Base-by-base conservation (phyloP, 2,329 filamentous ascomycete genomes). In the Fonsecaea pedrosoi region DNA sequence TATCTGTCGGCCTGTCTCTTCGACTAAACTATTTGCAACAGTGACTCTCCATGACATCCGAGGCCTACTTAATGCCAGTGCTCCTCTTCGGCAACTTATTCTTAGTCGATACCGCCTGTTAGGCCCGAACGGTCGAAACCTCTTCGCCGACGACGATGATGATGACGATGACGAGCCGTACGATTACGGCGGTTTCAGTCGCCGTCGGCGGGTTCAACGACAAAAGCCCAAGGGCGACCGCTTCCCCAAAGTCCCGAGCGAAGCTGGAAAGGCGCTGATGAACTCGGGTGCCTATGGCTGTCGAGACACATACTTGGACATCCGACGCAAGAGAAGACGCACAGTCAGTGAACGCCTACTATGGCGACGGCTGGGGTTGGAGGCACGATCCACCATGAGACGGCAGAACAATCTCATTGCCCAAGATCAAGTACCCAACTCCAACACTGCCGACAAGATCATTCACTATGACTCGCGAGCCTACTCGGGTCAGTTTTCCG, bases 401-500 rank as follows among this genome's bases (percentile, higher is more conserved):
- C 85, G 83, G 66, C 81, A 87, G n/a, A 89, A 88, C 67, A 84
- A 86, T 58, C 80, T 94, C 25, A 87, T 96, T 73, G 86, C 69
- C 55, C 62, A 95, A 86, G 85, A 85, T 35, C 85, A 97, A 81
- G 88, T 97, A 66, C 94, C 95, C 0, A 85, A 86, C 2, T 90
- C 70, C 6, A 65, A 89, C 0, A 86, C 86, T 30, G 90, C 92
- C 0, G 94, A 98, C 75, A 91, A 91, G 74, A 91, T 97, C 68
- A 90, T 98, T 69, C 91, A 96, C 74, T 96, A 94, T 76, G 87
- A 94, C 63, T 86, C 90, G 4, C 89, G 92, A 48, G 94, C 95
- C 61, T 98, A 98, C 75, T 97, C 92, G 2, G 95, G 95, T 1
- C 94, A 98, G 76, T 99, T 98, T 77, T 97, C 92, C 0, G 92